Evolutionary conservation across 106 monocot species (phyloP).

Genomic region (Cymbidium sinense): DNA sequence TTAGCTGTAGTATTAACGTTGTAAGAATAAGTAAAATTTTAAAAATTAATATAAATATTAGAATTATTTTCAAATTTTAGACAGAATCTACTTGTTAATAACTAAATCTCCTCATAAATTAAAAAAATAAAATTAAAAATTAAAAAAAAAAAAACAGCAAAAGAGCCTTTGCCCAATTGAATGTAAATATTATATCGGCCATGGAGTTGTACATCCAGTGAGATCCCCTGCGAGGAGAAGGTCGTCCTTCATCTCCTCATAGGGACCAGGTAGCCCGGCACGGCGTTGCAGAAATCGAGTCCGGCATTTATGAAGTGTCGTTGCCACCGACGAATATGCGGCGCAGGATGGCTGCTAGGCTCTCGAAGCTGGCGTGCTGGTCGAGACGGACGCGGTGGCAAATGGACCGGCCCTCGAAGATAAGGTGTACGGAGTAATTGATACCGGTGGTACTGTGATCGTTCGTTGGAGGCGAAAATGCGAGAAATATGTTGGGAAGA

Average conservation of each 20-base stretch:
- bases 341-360: constrained; percentile 56
- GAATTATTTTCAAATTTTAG: no score
- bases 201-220: constrained; percentile 46
- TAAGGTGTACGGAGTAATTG: constrained; percentile 56
- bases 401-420: constrained; percentile 75
- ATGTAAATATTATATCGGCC: neutral
- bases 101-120: no score
- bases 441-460: neutral
- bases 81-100: no score
- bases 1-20: no score
- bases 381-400: constrained; percentile 66
- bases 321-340: constrained; percentile 44
- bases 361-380: constrained; percentile 51
- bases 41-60: no score
- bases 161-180: no score
- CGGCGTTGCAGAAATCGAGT: constrained; percentile 59
- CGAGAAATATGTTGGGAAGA: no score
- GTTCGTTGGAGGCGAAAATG: neutral
- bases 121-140: no score
- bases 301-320: neutral
- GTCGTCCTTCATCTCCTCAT: constrained; percentile 87
- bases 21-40: no score
- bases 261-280: constrained; percentile 71
- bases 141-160: no score
- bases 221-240: constrained; percentile 87